Percentiles rank a stretch among this genome's conserved stretches.
These are phyloP conservation scores for Penstemon davidsonii DNA, from an alignment of 257 asterid species.

Conservation along the genomic window DNA sequence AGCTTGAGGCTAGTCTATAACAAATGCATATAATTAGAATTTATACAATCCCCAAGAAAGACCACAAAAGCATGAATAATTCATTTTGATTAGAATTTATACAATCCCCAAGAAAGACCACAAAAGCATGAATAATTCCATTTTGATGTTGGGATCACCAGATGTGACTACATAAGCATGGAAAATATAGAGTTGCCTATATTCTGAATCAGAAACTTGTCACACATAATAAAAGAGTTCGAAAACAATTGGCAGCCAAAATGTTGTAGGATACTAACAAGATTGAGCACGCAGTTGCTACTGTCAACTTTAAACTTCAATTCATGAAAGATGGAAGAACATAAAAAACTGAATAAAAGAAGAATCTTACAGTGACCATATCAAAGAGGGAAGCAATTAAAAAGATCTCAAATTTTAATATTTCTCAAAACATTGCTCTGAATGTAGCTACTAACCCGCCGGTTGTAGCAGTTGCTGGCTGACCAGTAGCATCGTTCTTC, in stretches of 20 bases:
- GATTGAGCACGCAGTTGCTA: constrained; percentile 6
- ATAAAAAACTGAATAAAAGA: constrained; percentile 10
- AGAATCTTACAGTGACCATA: constrained; percentile 2
- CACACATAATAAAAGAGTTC: not conserved
- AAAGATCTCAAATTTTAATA: constrained; percentile 1
- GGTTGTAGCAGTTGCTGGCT: constrained; percentile 93
- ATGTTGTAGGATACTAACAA: constrained; percentile 6
- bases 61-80: not conserved
- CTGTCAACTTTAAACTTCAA: constrained; percentile 10
- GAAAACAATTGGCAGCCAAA: not conserved
- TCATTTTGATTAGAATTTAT: not conserved
- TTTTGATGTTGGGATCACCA: not conserved
- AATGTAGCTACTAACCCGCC: constrained; percentile 81
- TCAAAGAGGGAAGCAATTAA: not conserved
- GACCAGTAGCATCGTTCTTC: constrained; percentile 88
- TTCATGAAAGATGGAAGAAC: not conserved
- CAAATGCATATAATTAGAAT: not conserved
- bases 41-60: not conserved
- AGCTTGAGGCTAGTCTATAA: not conserved
- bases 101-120: not conserved
- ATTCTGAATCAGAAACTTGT: not conserved
- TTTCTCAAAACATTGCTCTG: constrained; percentile 1
- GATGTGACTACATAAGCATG: constrained; percentile 2
- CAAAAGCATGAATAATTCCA: not conserved
- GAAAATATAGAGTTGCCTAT: not conserved